Evolutionary conservation across 2,329 filamentous ascomycete species (phyloP).

Genomic region (Chalaropsis thielavioides): DNA sequence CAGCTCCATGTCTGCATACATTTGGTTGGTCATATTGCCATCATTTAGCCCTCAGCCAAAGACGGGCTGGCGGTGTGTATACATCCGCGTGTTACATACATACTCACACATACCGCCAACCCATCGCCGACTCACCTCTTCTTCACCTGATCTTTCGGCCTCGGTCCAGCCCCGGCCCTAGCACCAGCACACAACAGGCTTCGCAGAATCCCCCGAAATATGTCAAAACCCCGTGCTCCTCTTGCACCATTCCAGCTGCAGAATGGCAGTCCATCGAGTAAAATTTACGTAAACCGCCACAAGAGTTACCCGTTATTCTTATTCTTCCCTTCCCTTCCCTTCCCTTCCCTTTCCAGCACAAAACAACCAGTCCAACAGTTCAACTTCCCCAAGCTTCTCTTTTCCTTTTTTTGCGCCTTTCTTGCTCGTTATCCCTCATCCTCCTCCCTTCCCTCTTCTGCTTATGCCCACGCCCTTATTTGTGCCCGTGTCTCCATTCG

Average conservation of each 20-base stretch:
- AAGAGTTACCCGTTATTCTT: background rate
- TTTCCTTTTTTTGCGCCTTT: background rate
- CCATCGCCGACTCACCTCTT: background rate
- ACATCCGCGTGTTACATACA: background rate
- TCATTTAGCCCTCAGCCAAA: too few relatives aligned
- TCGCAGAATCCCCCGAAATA: background rate
- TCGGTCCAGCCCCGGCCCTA: background rate
- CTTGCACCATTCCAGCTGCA: conserved; percentile 4
- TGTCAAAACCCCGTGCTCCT: background rate
- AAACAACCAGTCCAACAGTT: background rate
- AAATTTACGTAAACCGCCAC: conserved; percentile 14
- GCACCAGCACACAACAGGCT: too few relatives aligned
- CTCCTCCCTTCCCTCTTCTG: background rate
- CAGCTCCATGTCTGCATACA: too few relatives aligned
- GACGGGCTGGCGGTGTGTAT: background rate
- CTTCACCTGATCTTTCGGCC: background rate
- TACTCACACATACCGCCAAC: background rate
- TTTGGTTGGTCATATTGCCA: too few relatives aligned
- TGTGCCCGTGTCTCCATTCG: background rate
- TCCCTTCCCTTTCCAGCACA: background rate
- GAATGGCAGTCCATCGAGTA: conserved; percentile 9
- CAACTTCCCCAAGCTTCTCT: background rate
- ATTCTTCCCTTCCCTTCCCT: too few relatives aligned
- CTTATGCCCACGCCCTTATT: background rate
- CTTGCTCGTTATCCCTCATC: background rate